Conservation (phyloP, 768 basidiomycete species). For the Auriculariales sp. region DNA sequence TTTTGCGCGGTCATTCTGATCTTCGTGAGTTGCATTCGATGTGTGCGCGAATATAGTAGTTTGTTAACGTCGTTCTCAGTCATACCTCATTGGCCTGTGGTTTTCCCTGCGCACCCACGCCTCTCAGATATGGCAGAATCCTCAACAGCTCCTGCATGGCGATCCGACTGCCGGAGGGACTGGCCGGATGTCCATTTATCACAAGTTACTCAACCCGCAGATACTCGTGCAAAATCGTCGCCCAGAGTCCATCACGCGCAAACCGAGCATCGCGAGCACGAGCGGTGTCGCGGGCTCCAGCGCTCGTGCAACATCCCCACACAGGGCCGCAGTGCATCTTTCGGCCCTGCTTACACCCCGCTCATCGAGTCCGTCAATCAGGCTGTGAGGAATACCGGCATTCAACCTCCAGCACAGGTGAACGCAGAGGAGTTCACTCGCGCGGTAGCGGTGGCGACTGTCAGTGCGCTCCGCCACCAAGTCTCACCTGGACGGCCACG, state of each 20-base stretch:
- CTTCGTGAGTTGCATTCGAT: too few relatives aligned
- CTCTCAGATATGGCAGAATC: constrained; percentile 98
- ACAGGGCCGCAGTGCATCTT: constrained; percentile 11
- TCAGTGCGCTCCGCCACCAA: constrained; percentile 76
- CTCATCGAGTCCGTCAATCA: constrained; percentile 67
- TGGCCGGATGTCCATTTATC: constrained; percentile 50
- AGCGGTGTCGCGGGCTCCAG: constrained; percentile 20
- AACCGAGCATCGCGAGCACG: constrained; percentile 27
- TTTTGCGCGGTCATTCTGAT: constrained; percentile 83
- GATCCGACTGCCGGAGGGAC: constrained; percentile 19
- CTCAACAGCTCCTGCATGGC: constrained; percentile 71
- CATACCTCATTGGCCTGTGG: constrained; percentile 94
- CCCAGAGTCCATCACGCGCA: constrained; percentile 22
- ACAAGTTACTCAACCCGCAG: constrained; percentile 32
- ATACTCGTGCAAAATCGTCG: constrained; percentile 10
- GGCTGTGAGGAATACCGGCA: constrained; percentile 46
- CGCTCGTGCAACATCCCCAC: constrained; percentile 19
- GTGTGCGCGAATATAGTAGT: too few relatives aligned
- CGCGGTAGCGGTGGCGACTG: constrained; percentile 88
- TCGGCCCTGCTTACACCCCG: constrained; percentile 32
- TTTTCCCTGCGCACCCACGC: constrained; percentile 98
- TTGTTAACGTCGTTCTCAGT: constrained; percentile 31
- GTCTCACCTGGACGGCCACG: constrained; percentile 37
- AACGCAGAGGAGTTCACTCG: constrained; percentile 83
- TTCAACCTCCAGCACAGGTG: constrained; percentile 50